These are phyloP conservation scores for Kluyveromyces wickerhamii DNA, from an alignment of 805 yeast genomes.

Conservation along the genomic window DNA sequence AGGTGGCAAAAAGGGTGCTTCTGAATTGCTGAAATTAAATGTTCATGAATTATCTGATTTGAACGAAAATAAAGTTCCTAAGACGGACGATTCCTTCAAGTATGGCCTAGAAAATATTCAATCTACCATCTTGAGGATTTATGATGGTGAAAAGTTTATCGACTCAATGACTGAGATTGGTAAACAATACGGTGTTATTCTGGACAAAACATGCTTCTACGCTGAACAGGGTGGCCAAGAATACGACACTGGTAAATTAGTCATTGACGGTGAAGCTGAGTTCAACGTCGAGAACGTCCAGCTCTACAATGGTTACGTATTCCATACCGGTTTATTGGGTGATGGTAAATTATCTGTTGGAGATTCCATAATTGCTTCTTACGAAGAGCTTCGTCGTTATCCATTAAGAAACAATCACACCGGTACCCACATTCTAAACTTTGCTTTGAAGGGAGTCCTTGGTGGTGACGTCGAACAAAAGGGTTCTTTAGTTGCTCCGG, in stretches of 20 bases:
- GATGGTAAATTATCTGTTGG: constrained; percentile 70
- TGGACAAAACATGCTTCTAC: constrained; percentile 89
- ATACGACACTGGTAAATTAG: constrained; percentile 87
- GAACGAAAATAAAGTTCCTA: constrained; percentile 49
- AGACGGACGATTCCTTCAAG: constrained; percentile 78
- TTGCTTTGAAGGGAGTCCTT: constrained; percentile 74
- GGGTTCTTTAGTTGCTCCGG: constrained; percentile 95
- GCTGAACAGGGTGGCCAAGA: constrained; percentile 99
- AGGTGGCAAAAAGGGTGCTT: constrained; percentile 55
- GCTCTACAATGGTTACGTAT: constrained; percentile 85
- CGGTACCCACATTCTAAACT: constrained; percentile 92
- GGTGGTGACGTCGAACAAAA: constrained; percentile 90
- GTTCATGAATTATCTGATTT: constrained; percentile 82
- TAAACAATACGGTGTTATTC: constrained; percentile 66
- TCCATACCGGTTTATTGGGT: constrained; percentile 80
- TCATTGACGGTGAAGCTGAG: constrained; percentile 79
- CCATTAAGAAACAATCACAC: constrained; percentile 97
- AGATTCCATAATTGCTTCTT: constrained; percentile 73
- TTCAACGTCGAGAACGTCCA: constrained; percentile 90
- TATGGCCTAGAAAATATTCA: constrained; percentile 63
- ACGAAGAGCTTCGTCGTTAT: constrained; percentile 90
- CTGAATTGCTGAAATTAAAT: constrained; percentile 66
- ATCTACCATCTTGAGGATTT: constrained; percentile 64
- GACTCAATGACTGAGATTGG: constrained; percentile 37
- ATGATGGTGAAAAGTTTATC: constrained; percentile 57